phyloP scores from a whole-genome alignment of 2,329 filamentous ascomycete genomes.

The Canariomyces notabilis region DNA sequence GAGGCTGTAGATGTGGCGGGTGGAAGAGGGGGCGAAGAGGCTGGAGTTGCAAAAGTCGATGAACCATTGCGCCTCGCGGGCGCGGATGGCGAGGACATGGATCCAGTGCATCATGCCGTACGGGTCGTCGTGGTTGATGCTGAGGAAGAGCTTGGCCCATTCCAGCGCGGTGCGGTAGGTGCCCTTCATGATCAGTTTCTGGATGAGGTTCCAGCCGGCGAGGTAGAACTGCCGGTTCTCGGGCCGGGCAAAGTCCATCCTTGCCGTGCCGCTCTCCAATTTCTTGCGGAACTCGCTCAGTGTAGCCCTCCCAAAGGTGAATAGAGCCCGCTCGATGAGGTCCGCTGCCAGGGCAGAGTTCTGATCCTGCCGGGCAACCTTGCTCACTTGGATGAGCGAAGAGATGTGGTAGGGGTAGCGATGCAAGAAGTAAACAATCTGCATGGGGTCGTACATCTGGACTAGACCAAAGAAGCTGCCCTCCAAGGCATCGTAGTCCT shows the following conservation, averaged over 20 bases:
- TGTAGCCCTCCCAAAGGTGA: conserved; percentile 85
- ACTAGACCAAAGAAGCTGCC: conserved; percentile 71
- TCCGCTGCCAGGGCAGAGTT: conserved; percentile 84
- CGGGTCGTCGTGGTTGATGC: conserved; percentile 71
- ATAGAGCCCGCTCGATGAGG: conserved; percentile 83
- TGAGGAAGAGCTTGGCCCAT: conserved; percentile 82
- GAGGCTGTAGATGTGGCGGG: conserved; percentile 52
- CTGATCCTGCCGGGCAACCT: conserved; percentile 85
- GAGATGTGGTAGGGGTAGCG: conserved; percentile 85
- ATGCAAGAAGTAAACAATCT: conserved; percentile 70
- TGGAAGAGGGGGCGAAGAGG: conserved; percentile 32
- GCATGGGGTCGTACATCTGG: conserved; percentile 77
- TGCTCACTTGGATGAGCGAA: conserved; percentile 87
- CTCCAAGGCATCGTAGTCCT: conserved; percentile 69
- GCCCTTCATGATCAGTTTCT: conserved; percentile 80
- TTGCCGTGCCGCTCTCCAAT: conserved; percentile 70
- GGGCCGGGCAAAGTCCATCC: conserved; percentile 72
- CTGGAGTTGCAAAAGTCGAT: conserved; percentile 58
- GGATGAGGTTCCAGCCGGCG: conserved; percentile 82
- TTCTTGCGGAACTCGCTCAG: conserved; percentile 76
- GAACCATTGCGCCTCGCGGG: conserved; percentile 70
- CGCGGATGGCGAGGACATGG: conserved; percentile 79
- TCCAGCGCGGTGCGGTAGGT: conserved; percentile 91
- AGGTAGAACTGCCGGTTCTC: conserved; percentile 94
- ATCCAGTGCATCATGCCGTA: conserved; percentile 78